Evolutionary conservation across 2,329 filamentous ascomycete genomes (phyloP).

Genomic region (Sporothrix sp.): DNA sequence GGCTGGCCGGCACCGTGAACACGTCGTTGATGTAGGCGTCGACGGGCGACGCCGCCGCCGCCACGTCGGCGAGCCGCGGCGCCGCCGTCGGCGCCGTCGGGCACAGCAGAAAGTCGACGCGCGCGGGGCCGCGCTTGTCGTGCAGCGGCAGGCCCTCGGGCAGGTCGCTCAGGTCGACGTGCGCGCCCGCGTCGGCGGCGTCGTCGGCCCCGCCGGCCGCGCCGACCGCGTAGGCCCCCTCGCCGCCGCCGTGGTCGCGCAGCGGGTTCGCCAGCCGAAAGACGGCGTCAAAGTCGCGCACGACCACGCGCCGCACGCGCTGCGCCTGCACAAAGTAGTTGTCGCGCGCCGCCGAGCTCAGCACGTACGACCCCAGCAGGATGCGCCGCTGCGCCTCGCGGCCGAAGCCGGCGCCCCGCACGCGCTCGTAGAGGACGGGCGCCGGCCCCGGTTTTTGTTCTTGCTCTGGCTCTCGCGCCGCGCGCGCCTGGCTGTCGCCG

Average conservation of each 20-base stretch:
- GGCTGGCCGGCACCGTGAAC: conserved; percentile 87
- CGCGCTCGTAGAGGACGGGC: conserved; percentile 65
- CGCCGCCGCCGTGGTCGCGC: conserved; percentile 16
- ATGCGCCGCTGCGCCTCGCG: conserved; percentile 79
- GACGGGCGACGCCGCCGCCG: conserved; percentile 42
- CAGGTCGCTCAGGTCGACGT: conserved; percentile 52
- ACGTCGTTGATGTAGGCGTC: conserved; percentile 87
- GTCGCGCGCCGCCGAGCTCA: conserved; percentile 83
- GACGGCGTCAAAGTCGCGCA: conserved; percentile 73
- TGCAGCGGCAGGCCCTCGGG: conserved; percentile 41
- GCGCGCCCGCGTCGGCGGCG: background rate
- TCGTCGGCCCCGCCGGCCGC: no score
- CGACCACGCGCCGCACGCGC: conserved; percentile 71
- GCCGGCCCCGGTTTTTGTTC: conserved; percentile 28
- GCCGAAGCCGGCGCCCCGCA: conserved; percentile 67
- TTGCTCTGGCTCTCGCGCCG: background rate
- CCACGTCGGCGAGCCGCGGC: conserved; percentile 26
- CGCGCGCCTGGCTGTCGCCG: conserved; percentile 34
- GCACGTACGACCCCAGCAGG: conserved; percentile 76
- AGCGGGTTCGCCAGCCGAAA: conserved; percentile 66
- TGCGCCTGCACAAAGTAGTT: conserved; percentile 97
- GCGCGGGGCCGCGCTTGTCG: conserved; percentile 46
- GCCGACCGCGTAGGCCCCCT: conserved; percentile 68
- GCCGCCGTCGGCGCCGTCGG: conserved; percentile 65
- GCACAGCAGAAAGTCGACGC: conserved; percentile 78